These are phyloP conservation scores for Naganishia cerealis DNA, from an alignment of 1,284 basidiomycete species.

Conservation along the genomic window DNA sequence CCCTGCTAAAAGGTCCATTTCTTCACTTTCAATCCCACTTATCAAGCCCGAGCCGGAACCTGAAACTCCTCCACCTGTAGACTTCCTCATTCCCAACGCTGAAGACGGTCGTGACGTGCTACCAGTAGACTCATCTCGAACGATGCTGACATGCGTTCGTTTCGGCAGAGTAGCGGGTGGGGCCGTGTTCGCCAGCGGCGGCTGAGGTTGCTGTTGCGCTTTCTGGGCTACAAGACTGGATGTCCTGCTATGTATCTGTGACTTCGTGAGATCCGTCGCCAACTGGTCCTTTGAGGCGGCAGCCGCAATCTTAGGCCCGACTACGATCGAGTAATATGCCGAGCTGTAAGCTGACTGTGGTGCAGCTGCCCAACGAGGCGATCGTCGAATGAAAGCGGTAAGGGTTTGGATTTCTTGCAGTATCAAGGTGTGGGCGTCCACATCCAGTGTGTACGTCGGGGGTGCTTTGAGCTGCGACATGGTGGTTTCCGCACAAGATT, in stretches of 20 bases:
- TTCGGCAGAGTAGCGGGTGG: not conserved
- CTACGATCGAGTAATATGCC: constrained; percentile 24
- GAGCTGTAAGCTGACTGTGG: constrained; percentile 41
- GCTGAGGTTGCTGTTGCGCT: constrained; percentile 20
- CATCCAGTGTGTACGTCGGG: constrained; percentile 26
- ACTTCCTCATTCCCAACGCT: constrained; percentile 15
- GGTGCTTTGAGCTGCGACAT: constrained; percentile 8
- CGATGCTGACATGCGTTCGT: constrained; percentile 12
- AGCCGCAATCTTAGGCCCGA: constrained; percentile 10
- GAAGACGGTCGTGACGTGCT: constrained; percentile 4
- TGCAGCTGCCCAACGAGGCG: constrained; percentile 80
- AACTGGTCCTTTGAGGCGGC: constrained; percentile 33
- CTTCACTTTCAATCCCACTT: constrained; percentile 35
- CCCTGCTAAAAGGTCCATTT: constrained; percentile 76
- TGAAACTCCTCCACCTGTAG: constrained; percentile 7
- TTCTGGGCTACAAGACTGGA: constrained; percentile 21
- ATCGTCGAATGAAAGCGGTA: constrained; percentile 95
- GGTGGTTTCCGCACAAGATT: too few species aligned
- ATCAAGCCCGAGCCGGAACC: constrained; percentile 1
- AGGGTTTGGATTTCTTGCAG: constrained; percentile 79
- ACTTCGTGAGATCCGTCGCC: constrained; percentile 46
- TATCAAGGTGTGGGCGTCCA: constrained; percentile 35
- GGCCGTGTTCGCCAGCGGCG: constrained; percentile 13
- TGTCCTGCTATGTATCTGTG: constrained; percentile 36
- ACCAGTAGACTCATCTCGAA: constrained; percentile 11